Evolutionary conservation across 225 moss, liverwort and hornwort species (phyloP).

Genomic region (Lunularia cruciata): DNA sequence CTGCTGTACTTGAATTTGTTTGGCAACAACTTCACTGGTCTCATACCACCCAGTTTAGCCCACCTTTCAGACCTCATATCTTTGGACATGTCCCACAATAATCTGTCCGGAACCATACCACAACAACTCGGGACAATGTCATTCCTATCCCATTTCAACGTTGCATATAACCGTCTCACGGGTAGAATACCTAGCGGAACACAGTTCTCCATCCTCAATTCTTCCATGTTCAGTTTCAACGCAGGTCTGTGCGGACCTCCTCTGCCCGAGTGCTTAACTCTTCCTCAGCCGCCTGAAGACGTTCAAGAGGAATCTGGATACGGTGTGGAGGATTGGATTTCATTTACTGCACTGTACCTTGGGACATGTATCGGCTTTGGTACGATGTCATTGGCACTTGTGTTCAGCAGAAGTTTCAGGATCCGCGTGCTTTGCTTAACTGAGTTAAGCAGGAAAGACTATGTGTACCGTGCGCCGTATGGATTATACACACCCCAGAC

Average conservation of each 20-base stretch:
- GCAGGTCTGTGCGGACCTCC: conserved; percentile 11
- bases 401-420: too few species aligned
- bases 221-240: not conserved
- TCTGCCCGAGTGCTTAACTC: too few species aligned
- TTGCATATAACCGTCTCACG: conserved; percentile 9
- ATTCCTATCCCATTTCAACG: conserved; percentile 9
- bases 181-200: conserved; percentile 1
- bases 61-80: conserved; percentile 3
- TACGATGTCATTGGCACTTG: too few species aligned
- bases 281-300: too few species aligned
- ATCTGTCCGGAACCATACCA: not conserved
- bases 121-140: not conserved
- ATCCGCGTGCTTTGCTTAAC: too few species aligned
- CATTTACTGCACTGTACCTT: too few species aligned
- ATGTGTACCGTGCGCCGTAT: too few species aligned
- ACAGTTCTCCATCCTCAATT: not conserved
- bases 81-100: conserved; percentile 7
- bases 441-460: too few species aligned
- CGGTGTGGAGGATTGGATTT: too few species aligned
- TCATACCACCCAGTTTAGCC: not conserved
- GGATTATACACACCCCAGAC: too few species aligned
- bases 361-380: too few species aligned
- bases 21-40: conserved; percentile 5
- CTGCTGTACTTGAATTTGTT: not conserved
- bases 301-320: too few species aligned